Base-by-base conservation (phyloP, 495 filamentous ascomycete genomes). In the Hypoxylon subgilvum region DNA sequence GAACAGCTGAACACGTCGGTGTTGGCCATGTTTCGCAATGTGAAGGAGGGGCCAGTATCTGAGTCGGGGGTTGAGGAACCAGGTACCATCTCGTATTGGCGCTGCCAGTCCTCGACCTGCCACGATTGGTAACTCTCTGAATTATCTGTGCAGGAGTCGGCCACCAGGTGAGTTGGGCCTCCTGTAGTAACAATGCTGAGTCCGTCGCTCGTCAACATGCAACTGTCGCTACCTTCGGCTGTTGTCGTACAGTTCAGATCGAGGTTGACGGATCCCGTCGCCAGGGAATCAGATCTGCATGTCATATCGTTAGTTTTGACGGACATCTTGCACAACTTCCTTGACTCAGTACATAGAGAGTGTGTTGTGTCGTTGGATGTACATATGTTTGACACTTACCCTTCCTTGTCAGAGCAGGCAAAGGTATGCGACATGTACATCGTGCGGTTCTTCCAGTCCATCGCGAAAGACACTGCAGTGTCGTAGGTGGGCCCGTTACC, bases 391-490 rank as follows among this genome's bases (percentile, higher is more conserved):
- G 23, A 13, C 19, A 56, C 73, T 45, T 41, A 76, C 74, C 74
- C 74, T 17, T 62, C 18, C 14, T 50, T 51, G 31, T 74, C 69
- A 1, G 72, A 74, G 40, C 74, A 76, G 2, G 57, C 39, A 49
- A 72, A 76, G 1, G 69, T 74, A 42, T 76, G 74, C 0, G 71
- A 64, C 31, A 76, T 41, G 18, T 74, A 72, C 41, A 74, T 57
- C 6, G 57, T 68, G 34, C 65, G 69, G 12, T 57, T 74, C 42
- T 70, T 71, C 74, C 71, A 74, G 32, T 76, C 74, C 5, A 71
- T 16, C 0, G 74, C 68, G 35, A 74, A 72, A 0, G 72, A 63
- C 1, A 76, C 67, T 1, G 74, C 68, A 5, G 65, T 69, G 52
- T 76, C 70, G 6, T 51, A 49, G 0, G 63, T 69, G 1, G 46